Base-by-base conservation (phyloP, 768 basidiomycete genomes). In the Rhodosporidiobolus sp. region DNA sequence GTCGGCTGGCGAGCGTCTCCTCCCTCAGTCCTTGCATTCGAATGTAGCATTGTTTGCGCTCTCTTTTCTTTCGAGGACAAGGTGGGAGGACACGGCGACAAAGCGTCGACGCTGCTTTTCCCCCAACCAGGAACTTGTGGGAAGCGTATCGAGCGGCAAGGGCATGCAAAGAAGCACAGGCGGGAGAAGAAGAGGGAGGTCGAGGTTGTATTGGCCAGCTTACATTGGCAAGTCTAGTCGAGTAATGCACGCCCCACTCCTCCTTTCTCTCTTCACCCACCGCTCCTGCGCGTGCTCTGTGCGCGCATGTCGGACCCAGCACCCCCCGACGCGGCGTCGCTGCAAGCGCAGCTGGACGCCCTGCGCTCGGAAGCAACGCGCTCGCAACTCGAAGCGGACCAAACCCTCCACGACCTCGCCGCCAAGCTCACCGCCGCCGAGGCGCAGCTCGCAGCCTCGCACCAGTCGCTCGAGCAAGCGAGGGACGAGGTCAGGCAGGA, bases 321-420 rank as follows among this genome's bases (percentile, higher is more conserved):
- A 32, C 55, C 62, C 4, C 20, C 38, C 56, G 34, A 35, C 32
- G 22, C 35, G 34, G 58, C 58, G 20, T 11, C 52, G 2, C 57
- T 71, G 26, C 64, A 73, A 52, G 45, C 58, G 26, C 63, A 69
- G 43, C 70, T 68, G 59, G 74, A 71, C 35, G 34, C 46, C 0
- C 63, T 69, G 3, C 70, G 63, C 17, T 49, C 63, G n/a, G 63
- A 64, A 46, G 46, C 70, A 19, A 68, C 66, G 14, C 69, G 63
- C 28, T 50, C 59, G 14, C 63, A 67, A 32, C 68, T 75, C 67
- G 64, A 72, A n/a, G 38, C 70, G 24, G 74, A 75, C 12, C 60
- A 75, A 49, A 45, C 67, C 7, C 67, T 75, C n/a, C 70, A 75
- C 74, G 70, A 75, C 52, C 52, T 69, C 35, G 35, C 67, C 16